These are phyloP conservation scores for Leptographium wingfieldii DNA, from an alignment of 2,329 filamentous ascomycete species.

Conservation along the genomic window DNA sequence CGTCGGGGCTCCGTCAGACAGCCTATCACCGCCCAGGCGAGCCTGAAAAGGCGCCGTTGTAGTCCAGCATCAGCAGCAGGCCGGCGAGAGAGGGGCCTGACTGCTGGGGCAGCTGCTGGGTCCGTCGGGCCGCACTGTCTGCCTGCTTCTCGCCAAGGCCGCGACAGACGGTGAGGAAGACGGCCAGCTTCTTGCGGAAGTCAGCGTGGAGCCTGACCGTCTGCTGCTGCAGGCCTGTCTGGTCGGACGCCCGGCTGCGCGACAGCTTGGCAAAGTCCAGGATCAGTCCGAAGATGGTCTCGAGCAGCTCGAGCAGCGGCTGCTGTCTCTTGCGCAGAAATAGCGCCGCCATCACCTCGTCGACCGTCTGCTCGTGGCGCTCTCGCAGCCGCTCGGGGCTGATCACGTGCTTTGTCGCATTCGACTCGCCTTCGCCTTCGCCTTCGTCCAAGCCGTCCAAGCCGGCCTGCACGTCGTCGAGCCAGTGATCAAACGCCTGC, in stretches of 20 bases:
- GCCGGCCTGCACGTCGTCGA: slow-evolving; percentile 49
- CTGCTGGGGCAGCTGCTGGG: slow-evolving; percentile 6
- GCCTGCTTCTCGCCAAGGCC: slow-evolving; percentile 53
- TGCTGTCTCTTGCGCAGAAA: slow-evolving; percentile 64
- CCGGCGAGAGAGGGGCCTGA: slow-evolving; percentile 12
- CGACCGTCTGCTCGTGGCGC: slow-evolving; percentile 60
- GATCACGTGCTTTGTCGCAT: slow-evolving; percentile 6
- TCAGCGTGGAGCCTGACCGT: slow-evolving; percentile 40
- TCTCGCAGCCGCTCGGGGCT: slow-evolving; percentile 56
- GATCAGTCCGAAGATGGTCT: slow-evolving; percentile 64
- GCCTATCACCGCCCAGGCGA: background rate
- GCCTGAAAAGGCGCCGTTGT: slow-evolving; percentile 10
- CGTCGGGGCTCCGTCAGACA: no score
- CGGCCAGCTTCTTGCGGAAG: slow-evolving; percentile 59
- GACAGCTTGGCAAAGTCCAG: slow-evolving; percentile 52
- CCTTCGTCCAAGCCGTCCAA: slow-evolving; percentile 27
- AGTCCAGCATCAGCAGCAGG: slow-evolving; percentile 19
- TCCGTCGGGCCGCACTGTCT: slow-evolving; percentile 20
- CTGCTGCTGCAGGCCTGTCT: background rate
- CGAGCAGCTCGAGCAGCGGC: slow-evolving; percentile 58
- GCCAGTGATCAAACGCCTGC: slow-evolving; percentile 52
- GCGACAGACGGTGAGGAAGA: slow-evolving; percentile 62
- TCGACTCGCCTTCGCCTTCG: slow-evolving; percentile 8
- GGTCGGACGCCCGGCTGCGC: slow-evolving; percentile 23
- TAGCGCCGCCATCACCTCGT: slow-evolving; percentile 61